These are phyloP conservation scores for Candida odintsovae DNA, from an alignment of 805 yeast genomes.

Conservation along the genomic window DNA sequence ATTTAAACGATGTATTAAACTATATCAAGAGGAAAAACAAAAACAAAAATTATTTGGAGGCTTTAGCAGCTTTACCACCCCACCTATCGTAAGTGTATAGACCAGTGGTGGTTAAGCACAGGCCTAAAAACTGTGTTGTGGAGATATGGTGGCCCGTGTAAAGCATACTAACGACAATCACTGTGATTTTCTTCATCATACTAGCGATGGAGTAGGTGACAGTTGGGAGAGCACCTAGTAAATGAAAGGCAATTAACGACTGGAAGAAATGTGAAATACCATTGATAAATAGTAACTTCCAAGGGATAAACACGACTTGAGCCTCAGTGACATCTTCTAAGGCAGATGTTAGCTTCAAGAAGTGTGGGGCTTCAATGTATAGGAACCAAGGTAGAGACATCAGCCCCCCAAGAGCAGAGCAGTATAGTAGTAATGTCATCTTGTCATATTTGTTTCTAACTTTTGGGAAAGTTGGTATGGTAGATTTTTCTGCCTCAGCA, in stretches of 20 bases:
- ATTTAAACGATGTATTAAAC: too few relatives aligned
- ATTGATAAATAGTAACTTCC: slow-evolving; percentile 51
- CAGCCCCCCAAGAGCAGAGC: slow-evolving; percentile 65
- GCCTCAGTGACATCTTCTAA: slow-evolving; percentile 16
- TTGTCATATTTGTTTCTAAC: slow-evolving; percentile 58
- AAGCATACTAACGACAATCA: slow-evolving; percentile 72
- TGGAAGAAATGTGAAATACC: slow-evolving; percentile 78
- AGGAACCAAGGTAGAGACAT: slow-evolving; percentile 74
- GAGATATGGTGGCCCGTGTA: slow-evolving; percentile 49
- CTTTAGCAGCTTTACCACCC: slow-evolving; percentile 26
- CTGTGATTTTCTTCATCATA: slow-evolving; percentile 81
- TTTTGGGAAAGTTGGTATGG: slow-evolving; percentile 10
- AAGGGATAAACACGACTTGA: slow-evolving; percentile 31
- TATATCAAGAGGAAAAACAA: too few relatives aligned
- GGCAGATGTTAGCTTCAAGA: slow-evolving; percentile 12
- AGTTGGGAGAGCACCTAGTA: slow-evolving; percentile 76
- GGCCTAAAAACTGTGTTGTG: slow-evolving; percentile 40
- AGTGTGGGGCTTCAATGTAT: slow-evolving; percentile 48
- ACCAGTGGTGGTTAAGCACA: slow-evolving; percentile 47
- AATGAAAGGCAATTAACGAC: slow-evolving; percentile 73
- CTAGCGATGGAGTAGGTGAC: slow-evolving; percentile 83
- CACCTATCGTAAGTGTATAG: slow-evolving; percentile 59
- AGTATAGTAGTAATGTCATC: slow-evolving; percentile 72
- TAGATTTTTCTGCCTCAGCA: slow-evolving; percentile 10
- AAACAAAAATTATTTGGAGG: neutral